Percentiles rank a stretch among this genome's conserved stretches.
Conservation (phyloP, 352 stramenopile genomes). For the Plasmopara halstedii region DNA sequence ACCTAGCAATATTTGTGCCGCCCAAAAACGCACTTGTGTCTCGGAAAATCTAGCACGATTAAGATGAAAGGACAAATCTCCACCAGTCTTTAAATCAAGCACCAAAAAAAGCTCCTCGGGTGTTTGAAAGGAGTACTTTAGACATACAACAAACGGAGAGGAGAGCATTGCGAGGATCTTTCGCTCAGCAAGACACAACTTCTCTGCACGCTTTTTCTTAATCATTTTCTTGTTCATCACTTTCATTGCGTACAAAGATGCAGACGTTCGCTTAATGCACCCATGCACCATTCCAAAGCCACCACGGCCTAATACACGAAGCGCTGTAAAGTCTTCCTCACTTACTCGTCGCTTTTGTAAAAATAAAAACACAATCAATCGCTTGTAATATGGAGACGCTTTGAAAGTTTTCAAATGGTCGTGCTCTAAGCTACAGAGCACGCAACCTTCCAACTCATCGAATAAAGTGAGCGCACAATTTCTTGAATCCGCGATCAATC, state of each 20-base stretch:
- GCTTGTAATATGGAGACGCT: conserved; percentile 66
- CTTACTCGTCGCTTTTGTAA: conserved; percentile 84
- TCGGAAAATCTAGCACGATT: conserved; percentile 68
- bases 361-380: conserved; percentile 87
- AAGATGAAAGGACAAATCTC: conserved; percentile 88
- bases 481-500: conserved; percentile 13
- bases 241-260: conserved; percentile 79
- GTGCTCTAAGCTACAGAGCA: conserved; percentile 59
- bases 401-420: conserved; percentile 73
- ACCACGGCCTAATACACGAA: conserved; percentile 92
- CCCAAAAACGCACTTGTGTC: conserved; percentile 72
- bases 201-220: conserved; percentile 89
- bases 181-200: conserved; percentile 66
- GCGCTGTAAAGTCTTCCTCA: conserved; percentile 94
- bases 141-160: conserved; percentile 91
- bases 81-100: conserved; percentile 95
- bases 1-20: conserved; percentile 64
- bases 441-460: conserved; percentile 66
- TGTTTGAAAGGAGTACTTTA: conserved; percentile 95
- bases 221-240: conserved; percentile 86
- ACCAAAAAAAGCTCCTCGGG: conserved; percentile 94
- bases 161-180: conserved; percentile 71
- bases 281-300: conserved; percentile 96
- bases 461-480: conserved; percentile 36
- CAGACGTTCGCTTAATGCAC: conserved; percentile 92